Base-by-base conservation (phyloP, 2,329 filamentous ascomycete genomes). In the Alternaria postmessia region DNA sequence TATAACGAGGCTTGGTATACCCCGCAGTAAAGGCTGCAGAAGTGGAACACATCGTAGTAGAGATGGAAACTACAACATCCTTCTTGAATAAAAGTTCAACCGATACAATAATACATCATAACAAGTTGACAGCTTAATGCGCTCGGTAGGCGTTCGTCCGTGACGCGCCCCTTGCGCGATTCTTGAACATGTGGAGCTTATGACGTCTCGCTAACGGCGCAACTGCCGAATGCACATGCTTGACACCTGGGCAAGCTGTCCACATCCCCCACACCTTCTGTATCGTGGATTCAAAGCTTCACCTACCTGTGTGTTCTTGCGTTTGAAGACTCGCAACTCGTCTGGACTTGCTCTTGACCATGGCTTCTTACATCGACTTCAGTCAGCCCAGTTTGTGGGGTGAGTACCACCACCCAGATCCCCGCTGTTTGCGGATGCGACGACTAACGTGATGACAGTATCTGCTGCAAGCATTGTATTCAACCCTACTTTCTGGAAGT, bases 401-500 rank as follows among this genome's bases (percentile, higher is more conserved):
- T 85, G 71, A 62, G 81, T 78, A 47, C 48, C 36, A 24, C 20
- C 9, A 52, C 41, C 26, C 14, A 46, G 30, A 16, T 22, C 43
- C 24, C 28, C 46, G 52, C 26, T 41, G 41, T 53, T 49, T 20
- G 34, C 26, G 28, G 42, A 57, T 36, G 54, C 53, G 54, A 56
- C 39, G 18, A 41, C 57, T 59, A 26, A 51, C 48, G 24, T 36
- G 30, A 44, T 48, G 30, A 67, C 64, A 97, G 94, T 95, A 69
- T 92, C 93, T 69, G 91, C 89, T 48, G 85, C 84, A 57, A 87
- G 91, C 54, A 96, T 99, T 81, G 86, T 90, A 49, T 98, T 99
- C 82, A 99, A 99, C 81, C 95, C 95, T 22, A 90, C 95, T n/a
- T 98, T 97, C 81, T 99, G 95, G 95, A 99, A 99, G 94, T 97